Base-by-base conservation (phyloP, 2,329 filamentous ascomycete genomes). In the Fusarium tupiense region DNA sequence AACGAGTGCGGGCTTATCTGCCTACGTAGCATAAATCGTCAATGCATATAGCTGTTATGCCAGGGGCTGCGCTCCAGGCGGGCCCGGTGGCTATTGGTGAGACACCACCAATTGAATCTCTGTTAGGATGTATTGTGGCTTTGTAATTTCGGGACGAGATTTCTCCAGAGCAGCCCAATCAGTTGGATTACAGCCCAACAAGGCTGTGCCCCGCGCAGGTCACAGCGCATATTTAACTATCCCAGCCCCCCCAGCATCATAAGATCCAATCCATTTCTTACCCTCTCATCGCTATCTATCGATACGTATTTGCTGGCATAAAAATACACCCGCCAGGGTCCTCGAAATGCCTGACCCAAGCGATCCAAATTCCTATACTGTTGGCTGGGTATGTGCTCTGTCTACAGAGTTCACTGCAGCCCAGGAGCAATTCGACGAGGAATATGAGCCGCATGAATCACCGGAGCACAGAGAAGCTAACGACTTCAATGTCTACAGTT, bases 221-320 rank as follows among this genome's bases (percentile, higher is more conserved):
- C 3, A 50, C 8, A 6, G 14, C 8, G 10, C 5, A 33, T 49
- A n/a, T 19, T 8, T 10, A 50, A 14, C 8, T 24, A 7, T 5
- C 11, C 11, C 29, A 50, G 0, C 22, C 22, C 16, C 20, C 20
- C 11, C 11, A 19, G 16, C 3, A 19, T 19, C 29, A n/a, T 4
- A 10, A 16, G 6, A n/a, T 33, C 0, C 0, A 33, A 13, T 6
- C 11, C 22, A 9, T 19, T n/a, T 19, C 0, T 11, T 22, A 29
- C 19, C 19, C 19, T 16, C 6, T 29, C 20, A 16, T 49, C 24
- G 8, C 22, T 33, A 2, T 7, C 11, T 9, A 31, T 31, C 7
- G 11, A 31, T 6, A 49, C 4, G 14, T 14, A 8, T 16, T 17
- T 10, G 4, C 11, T 2, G 16, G n/a, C 46, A 11, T 31, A 17